A percentile compares a stretch with the other conserved stretches of the same genome.
phyloP scores from a whole-genome alignment of 129 eudicot genomes.

The Silybum marianum region DNA sequence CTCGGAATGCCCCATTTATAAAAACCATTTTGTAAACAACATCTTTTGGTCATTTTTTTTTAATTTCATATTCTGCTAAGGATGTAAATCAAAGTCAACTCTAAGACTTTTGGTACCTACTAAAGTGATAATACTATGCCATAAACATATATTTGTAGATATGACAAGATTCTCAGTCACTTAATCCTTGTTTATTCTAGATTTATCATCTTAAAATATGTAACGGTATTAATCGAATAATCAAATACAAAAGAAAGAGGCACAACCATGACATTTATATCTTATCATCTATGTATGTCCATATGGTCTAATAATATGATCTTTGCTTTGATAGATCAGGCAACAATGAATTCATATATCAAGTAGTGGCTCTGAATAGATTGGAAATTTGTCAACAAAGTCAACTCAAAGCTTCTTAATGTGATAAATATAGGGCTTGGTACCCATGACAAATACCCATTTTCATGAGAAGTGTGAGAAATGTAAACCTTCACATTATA shows the following conservation, averaged over 20 bases:
- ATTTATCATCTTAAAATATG: too few relatives aligned
- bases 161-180: neutral
- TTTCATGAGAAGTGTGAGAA: neutral
- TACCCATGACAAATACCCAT: neutral
- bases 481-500: neutral
- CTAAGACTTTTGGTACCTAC: neutral
- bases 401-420: slow-evolving; percentile 5
- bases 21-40: neutral
- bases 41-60: neutral
- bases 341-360: too few relatives aligned
- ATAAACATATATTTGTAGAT: neutral
- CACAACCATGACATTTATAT: too few relatives aligned
- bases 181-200: too few relatives aligned
- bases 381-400: neutral
- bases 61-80: neutral
- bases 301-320: too few relatives aligned
- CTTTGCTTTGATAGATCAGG: too few relatives aligned
- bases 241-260: too few relatives aligned
- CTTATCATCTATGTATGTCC: too few relatives aligned
- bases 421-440: too few relatives aligned
- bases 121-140: slow-evolving; percentile 6
- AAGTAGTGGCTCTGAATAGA: too few relatives aligned
- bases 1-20: slow-evolving; percentile 66
- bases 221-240: too few relatives aligned
- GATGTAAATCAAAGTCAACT: neutral